Percentiles rank a stretch among this genome's conserved stretches.
These are phyloP conservation scores for Zygosaccharomyces gambellarensis DNA, from an alignment of 805 yeast species.

Conservation along the genomic window DNA sequence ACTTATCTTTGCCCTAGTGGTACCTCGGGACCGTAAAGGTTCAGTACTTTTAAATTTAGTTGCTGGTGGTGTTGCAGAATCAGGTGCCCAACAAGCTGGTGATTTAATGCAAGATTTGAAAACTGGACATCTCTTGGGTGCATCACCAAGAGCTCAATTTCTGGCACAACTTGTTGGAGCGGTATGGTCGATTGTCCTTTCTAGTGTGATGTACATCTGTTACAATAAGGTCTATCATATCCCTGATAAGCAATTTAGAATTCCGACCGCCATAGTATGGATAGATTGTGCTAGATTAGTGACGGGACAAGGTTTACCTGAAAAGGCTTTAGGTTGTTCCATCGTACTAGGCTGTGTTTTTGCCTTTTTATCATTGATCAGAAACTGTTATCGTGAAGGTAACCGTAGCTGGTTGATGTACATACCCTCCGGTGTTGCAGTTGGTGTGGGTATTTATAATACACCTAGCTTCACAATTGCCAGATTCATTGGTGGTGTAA, in stretches of 20 bases:
- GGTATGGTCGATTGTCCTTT: conserved; percentile 70
- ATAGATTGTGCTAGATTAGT: conserved; percentile 91
- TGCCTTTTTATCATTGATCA: conserved; percentile 61
- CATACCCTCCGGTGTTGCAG: conserved; percentile 94
- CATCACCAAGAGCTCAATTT: conserved; percentile 89
- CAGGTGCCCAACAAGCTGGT: conserved; percentile 99
- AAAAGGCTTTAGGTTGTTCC: conserved; percentile 59
- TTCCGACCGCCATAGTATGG: conserved; percentile 97
- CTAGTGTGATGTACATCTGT: conserved; percentile 75
- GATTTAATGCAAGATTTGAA: conserved; percentile 96
- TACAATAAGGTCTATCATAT: conserved; percentile 80
- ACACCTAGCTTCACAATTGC: conserved; percentile 92
- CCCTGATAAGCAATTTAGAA: conserved; percentile 74
- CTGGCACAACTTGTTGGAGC: conserved; percentile 88
- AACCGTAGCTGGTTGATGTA: conserved; percentile 41
- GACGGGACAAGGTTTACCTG: conserved; percentile 87
- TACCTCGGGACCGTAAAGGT: conserved; percentile 73
- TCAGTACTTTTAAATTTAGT: conserved; percentile 78
- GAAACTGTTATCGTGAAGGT: conserved; percentile 48
- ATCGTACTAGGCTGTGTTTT: conserved; percentile 61
- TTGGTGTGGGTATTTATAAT: conserved; percentile 93
- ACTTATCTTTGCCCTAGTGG: conserved; percentile 72
- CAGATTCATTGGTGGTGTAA: conserved; percentile 81
- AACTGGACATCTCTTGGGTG: conserved; percentile 87
- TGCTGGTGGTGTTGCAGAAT: conserved; percentile 97